Base-by-base conservation (phyloP, 23 red algal genomes). In the Gracilaria domingensis region DNA sequence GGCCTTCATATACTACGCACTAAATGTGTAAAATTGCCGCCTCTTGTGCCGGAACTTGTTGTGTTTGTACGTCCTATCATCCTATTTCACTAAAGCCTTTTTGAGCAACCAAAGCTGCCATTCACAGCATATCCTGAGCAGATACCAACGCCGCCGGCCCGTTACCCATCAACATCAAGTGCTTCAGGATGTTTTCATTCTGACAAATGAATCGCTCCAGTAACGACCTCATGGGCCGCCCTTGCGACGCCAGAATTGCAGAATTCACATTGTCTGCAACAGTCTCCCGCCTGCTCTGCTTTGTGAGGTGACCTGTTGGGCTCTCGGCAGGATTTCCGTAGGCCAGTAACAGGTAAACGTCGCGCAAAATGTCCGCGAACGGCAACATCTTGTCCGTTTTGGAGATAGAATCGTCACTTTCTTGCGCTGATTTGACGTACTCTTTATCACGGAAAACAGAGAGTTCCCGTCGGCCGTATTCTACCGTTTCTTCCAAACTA, bases 231-330 rank as follows among this genome's bases (percentile, higher is more conserved):
- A 85, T 86, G 0, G 95, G 81, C 45, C 89, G 61, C 28, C 53
- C 79, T 76, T 97, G 90, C 29, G 95, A 80, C 30, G 81, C 75
- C 29, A 97, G 83, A 0, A 97, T 89, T 0, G 95, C 88, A 37
- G 82, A 82, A 76, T 93, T 86, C 45, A 97, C 82, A n/a, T 71
- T 56, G 81, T 89, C 82, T 32, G 95, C 95, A 53, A 97, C 95
- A 11, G 55, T 48, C 80, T 93, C 95, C 2, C 95, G 89, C 21
- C 88, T 79, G 33, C 71, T 86, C 29, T 85, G 75, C 56, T 93
- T 79, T 25, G 91, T 86, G 9, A 97, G 66, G 51, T 93, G 44
- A 66, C 85, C 80, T 24, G 74, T 83, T 26, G 95, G 90, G 48
- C 85, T 83, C 58, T 79, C 75, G 8, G 87, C 65, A 6, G 95